phyloP scores from a whole-genome alignment of 495 filamentous ascomycete genomes.

The Stereocaulon alpinum region DNA sequence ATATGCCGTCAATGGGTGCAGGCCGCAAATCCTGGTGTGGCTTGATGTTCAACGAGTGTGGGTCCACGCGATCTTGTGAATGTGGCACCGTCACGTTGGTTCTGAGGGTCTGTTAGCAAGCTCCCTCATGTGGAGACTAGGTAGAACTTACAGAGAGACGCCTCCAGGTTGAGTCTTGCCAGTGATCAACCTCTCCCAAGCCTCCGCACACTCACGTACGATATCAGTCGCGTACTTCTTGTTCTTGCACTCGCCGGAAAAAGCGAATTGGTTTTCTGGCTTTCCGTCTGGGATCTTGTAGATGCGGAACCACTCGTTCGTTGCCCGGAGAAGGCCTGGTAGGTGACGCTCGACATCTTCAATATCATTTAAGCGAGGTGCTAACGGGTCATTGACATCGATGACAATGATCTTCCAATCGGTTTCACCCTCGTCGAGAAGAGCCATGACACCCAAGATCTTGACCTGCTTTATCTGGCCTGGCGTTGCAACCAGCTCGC shows the following conservation, averaged over 20 bases:
- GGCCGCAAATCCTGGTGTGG: conserved; percentile 61
- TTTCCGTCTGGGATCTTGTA: conserved; percentile 99
- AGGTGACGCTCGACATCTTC: conserved; percentile 99
- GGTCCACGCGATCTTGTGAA: conserved; percentile 55
- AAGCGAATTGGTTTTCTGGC: conserved; percentile 99
- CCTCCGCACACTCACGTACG: conserved; percentile 88
- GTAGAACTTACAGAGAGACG: conserved; percentile 68
- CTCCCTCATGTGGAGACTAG: background rate
- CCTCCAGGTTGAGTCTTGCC: conserved; percentile 70
- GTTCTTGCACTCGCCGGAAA: conserved; percentile 99
- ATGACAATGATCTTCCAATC: conserved; percentile 99
- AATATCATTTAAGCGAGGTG: conserved; percentile 92
- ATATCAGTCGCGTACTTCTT: conserved; percentile 89
- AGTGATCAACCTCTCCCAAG: conserved; percentile 90
- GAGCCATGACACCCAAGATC: conserved; percentile 97
- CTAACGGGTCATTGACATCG: conserved; percentile 94
- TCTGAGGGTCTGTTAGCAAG: conserved; percentile 38
- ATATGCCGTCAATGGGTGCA: conserved; percentile 86
- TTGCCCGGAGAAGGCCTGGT: conserved; percentile 88
- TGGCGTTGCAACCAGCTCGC: conserved; percentile 87
- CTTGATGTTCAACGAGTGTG: conserved; percentile 26
- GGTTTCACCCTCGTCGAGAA: conserved; percentile 98
- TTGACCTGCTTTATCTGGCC: conserved; percentile 99
- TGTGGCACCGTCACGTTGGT: conserved; percentile 67
- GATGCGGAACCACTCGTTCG: conserved; percentile 99